Base-by-base conservation (phyloP, 768 basidiomycete species). In the Serendipita indica region DNA sequence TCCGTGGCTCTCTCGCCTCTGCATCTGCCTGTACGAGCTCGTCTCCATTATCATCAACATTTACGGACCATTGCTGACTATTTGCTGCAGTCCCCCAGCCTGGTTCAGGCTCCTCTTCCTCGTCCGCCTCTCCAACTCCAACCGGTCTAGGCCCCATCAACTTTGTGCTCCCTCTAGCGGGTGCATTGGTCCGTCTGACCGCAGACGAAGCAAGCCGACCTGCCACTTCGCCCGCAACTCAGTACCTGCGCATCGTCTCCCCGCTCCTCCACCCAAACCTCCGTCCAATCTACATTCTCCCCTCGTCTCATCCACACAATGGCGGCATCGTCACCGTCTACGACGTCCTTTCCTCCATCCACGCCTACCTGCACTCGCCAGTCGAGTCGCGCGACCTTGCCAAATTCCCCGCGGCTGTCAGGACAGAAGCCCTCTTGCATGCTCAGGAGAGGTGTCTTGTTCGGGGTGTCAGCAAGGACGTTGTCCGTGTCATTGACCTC, bases 91-190 rank as follows among this genome's bases (percentile, higher is more conserved):
- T n/a, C n/a, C n/a, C n/a, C n/a, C n/a, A n/a, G n/a, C n/a, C n/a
- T n/a, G n/a, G n/a, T n/a, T n/a, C n/a, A n/a, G n/a, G n/a, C n/a
- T n/a, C n/a, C n/a, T n/a, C n/a, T n/a, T n/a, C n/a, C n/a, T n/a
- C n/a, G n/a, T n/a, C n/a, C n/a, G n/a, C n/a, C n/a, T n/a, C n/a
- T n/a, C n/a, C n/a, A n/a, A n/a, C n/a, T n/a, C 18, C 41, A 43
- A 37, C 10, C 35, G 35, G 12, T 18, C 16, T 43, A 13, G 49
- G 30, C 49, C 20, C 30, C 49, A 30, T 32, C 49, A 30, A 25
- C 49, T 54, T 54, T 54, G n/a, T 6, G 20, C 49, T 54, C 49
- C 30, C 49, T 16, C 49, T 54, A 28, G 30, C 49, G n/a, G 16
- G 4, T 3, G 49, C 49, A 7, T 28, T 54, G 20, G 49, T 28